Base-by-base conservation (phyloP, 2,329 filamentous ascomycete genomes). In the Cytospora leucostoma region DNA sequence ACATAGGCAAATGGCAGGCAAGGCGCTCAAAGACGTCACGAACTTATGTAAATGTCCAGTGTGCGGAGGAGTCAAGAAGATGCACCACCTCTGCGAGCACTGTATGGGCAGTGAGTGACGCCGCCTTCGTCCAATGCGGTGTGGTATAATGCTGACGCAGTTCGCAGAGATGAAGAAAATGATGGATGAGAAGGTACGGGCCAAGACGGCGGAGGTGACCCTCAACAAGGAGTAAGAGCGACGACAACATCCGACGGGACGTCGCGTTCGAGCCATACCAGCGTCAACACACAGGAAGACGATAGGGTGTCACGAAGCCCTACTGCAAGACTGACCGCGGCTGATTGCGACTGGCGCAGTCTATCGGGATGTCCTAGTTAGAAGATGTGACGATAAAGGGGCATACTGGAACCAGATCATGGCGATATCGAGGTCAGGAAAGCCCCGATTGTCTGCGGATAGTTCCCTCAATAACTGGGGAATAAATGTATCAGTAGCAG, bases 1-100 rank as follows among this genome's bases (percentile, higher is more conserved):
- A 70, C 89, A 93, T 74, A 87, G 96, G 71, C 93, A 96, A 74
- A 90, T 98, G 88, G 94, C 93, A 32, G 95, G 95, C 72, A 99
- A 99, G 80, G 94, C 88, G 52, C 78, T 99, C 70, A 91, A 97
- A 79, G 95, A 99, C 74, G 88, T 96, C 63, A 95, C 90, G 67
- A 85, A 86, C 60, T 79, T 99, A 70, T 96, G 93, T 79, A 91
- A 87, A 73, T 99, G 95, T 74, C 91, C 94, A 0, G 91, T 88
- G 15, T 99, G 95, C 71, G 96, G 95, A 56, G 85, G 90, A 73
- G 80, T 87, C 33, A 99, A 99, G 82, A 88, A 92, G 74, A 89
- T 92, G 72, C 95, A 99, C 79, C 81, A 93, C 40, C 76, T 99
- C 68, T 99, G 95, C 76, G 88, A 92, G 21, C 88, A 91, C 72